Evolutionary conservation across 2,329 filamentous ascomycete genomes (phyloP), one percentile per base, ranked within the genome.

Genomic region (Exserohilum turcica): DNA sequence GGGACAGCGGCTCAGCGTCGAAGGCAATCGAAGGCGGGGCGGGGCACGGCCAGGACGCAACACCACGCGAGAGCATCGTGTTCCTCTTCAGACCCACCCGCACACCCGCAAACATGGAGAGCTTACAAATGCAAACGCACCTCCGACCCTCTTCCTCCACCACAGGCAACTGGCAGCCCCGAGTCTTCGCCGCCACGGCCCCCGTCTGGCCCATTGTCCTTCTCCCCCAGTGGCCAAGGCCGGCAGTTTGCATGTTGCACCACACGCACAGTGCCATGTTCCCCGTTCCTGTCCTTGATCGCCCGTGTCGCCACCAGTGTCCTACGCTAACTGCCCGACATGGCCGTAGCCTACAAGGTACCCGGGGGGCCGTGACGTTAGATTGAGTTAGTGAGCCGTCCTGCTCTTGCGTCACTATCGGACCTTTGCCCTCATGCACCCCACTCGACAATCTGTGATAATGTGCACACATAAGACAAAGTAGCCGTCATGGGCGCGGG

Each of bases 341-440:
- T 53, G 43, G 38, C 43, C 36, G 43, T 29, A 51, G 21, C 29
- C 16, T 52, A 47, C 43, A 47, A 44, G 50, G 48, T 19, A 42
- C 31, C 44, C 32, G 28, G 27, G 43, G 28, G 27, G 43, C 43
- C 29, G 37, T 46, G 44, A 56, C 50, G 49, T 54, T 36, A 42
- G 51, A 42, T 43, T 43, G 9, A 37, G 36, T 39, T 39, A 44
- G 37, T 38, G n/a, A n/a, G n/a, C n/a, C 39, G 37, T 50, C 47
- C 49, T 58, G 42, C 56, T 51, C 44, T 66, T 66, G 63, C 63
- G 63, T 66, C 61, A 66, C 52, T 48, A 57, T 43, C 43, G 50
- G 56, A 51, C 53, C 45, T 36, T n/a, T n/a, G n/a, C n/a, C n/a
- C n/a, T 48, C n/a, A 15, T 36, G n/a, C 12, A 43, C 57, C 55